phyloP scores from a whole-genome alignment of 208 protist genomes.

The Wallacemonas sp. region DNA sequence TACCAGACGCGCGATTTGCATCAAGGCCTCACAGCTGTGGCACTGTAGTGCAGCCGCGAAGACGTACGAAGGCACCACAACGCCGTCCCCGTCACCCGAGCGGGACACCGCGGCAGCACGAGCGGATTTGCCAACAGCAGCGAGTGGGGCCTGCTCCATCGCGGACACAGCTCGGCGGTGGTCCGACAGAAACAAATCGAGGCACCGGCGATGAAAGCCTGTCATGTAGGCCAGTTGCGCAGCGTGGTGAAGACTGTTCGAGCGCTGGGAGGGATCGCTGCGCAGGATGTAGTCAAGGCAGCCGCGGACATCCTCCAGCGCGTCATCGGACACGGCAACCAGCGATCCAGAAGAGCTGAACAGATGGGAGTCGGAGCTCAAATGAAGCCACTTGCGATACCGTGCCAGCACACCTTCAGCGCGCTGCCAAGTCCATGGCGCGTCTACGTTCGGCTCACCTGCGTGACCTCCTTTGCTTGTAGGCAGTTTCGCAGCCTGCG shows the following conservation, averaged over 20 bases:
- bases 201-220: constrained; percentile 22
- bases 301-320: not conserved
- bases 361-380: not conserved
- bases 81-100: not conserved
- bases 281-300: constrained; percentile 6
- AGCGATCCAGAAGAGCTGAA: not conserved
- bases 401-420: not conserved
- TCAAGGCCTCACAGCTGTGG: not conserved
- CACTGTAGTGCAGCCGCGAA: not conserved
- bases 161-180: not conserved
- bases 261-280: not conserved
- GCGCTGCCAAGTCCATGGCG: constrained; percentile 1
- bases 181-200: constrained; percentile 36
- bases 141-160: not conserved
- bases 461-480: too few relatives aligned
- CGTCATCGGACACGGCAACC: not conserved
- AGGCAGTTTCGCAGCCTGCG: too few relatives aligned
- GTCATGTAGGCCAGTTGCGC: constrained; percentile 8
- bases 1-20: not conserved
- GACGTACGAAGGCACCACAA: not conserved
- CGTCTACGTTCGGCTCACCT: not conserved
- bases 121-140: not conserved
- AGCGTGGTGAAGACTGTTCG: not conserved
- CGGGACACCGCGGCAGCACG: not conserved
- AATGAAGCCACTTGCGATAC: not conserved